phyloP scores from a whole-genome alignment of 257 asterid species.

The Gardenia jasminoides region DNA sequence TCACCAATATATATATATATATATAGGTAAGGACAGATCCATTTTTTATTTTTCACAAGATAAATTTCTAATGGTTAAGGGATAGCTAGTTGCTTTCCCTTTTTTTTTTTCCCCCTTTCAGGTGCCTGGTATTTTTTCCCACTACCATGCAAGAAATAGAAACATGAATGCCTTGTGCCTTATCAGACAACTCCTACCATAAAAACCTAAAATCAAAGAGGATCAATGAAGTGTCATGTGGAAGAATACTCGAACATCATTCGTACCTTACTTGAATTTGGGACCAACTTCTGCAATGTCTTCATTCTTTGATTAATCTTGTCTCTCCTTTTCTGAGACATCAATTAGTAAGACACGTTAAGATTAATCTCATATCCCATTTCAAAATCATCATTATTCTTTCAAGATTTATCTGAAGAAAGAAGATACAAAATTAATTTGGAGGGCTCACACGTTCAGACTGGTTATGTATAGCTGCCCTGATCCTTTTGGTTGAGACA shows the following conservation, averaged over 20 bases:
- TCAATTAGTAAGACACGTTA: background rate
- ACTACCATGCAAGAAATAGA: background rate
- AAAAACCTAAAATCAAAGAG: background rate
- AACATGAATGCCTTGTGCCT: background rate
- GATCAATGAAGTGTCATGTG: background rate
- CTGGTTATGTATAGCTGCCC: constrained; percentile 79
- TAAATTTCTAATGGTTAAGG: background rate
- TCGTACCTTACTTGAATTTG: constrained; percentile 92
- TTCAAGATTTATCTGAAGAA: background rate
- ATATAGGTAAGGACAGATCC: too few relatives aligned
- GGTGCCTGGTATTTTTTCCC: background rate
- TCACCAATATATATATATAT: too few relatives aligned
- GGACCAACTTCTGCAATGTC: constrained; percentile 92
- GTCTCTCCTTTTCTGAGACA: constrained; percentile 67
- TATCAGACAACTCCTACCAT: background rate
- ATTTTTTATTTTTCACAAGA: background rate
- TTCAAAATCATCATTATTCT: background rate
- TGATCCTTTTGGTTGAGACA: constrained; percentile 55
- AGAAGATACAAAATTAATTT: background rate
- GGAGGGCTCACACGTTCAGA: constrained; percentile 64
- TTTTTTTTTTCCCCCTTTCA: too few relatives aligned
- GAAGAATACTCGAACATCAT: background rate
- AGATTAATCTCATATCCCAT: constrained; percentile 29
- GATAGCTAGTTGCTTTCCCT: too few relatives aligned
- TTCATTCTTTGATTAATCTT: constrained; percentile 88